These are phyloP conservation scores for Phtheirospermum japonicum DNA, from an alignment of 257 asterid species.

Conservation along the genomic window DNA sequence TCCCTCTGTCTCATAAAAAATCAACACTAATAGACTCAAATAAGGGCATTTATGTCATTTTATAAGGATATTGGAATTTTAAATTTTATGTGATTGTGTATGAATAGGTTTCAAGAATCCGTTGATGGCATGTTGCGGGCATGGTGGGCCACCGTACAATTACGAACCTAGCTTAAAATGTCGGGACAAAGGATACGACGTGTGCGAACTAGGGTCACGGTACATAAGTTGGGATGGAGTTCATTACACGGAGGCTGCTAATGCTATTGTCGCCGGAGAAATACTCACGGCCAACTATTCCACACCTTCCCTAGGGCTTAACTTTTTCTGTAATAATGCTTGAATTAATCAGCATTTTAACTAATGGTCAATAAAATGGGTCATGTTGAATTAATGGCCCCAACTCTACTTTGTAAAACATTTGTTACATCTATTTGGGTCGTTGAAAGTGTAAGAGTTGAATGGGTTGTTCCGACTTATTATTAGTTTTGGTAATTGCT, in stretches of 20 bases:
- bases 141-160: constrained; percentile 47
- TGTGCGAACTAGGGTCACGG: constrained; percentile 28
- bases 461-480: no score
- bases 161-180: constrained; percentile 29
- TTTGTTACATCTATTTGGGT: no score
- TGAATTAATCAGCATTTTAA: neutral
- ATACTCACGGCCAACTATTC: constrained; percentile 37
- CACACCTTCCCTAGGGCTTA: constrained; percentile 24
- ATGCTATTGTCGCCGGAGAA: constrained; percentile 31
- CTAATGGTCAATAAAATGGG: constrained; percentile 8
- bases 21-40: no score
- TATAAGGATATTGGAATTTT: no score
- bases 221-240: constrained; percentile 49
- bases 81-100: neutral
- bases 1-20: no score
- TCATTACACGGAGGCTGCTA: constrained; percentile 46
- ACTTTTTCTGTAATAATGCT: constrained; percentile 31
- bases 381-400: neutral
- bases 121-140: constrained; percentile 40
- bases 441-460: no score
- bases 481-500: neutral
- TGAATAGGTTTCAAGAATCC: constrained; percentile 35
- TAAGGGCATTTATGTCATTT: no score
- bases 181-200: constrained; percentile 27
- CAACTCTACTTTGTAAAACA: no score